These are phyloP conservation scores for Solanum rostratum DNA, from an alignment of 257 asterid genomes.

Conservation along the genomic window DNA sequence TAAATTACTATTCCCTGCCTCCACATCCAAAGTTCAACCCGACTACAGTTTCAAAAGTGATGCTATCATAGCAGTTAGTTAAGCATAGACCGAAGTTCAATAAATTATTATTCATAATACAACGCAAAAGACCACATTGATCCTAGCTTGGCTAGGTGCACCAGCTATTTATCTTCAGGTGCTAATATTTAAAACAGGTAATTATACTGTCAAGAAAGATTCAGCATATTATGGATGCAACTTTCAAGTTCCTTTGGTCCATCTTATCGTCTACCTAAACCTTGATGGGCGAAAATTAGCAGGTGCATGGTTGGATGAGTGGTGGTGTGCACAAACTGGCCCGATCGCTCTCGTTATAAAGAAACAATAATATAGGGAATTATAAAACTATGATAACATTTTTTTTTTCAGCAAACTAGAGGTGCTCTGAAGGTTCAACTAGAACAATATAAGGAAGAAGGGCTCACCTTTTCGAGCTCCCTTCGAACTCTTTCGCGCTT, in stretches of 20 bases:
- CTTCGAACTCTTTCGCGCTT: conserved; percentile 71
- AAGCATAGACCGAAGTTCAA: neutral
- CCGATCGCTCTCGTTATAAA: neutral
- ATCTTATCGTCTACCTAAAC: neutral
- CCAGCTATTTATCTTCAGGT: neutral
- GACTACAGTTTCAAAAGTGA: neutral
- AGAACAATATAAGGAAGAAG: neutral
- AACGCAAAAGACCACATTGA: neutral
- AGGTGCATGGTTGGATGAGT: neutral
- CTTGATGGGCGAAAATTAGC: neutral
- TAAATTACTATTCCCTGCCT: neutral
- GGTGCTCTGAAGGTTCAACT: neutral
- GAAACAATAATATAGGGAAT: neutral
- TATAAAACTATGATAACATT: neutral
- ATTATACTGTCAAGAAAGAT: neutral
- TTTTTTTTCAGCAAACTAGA: neutral
- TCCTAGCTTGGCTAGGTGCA: neutral
- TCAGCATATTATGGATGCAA: neutral
- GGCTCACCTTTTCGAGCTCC: conserved; percentile 70
- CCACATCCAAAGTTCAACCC: neutral
- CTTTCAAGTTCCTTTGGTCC: neutral
- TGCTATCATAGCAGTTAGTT: neutral
- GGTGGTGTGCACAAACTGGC: neutral
- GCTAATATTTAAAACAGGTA: neutral
- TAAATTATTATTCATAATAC: neutral